Conservation (phyloP, 495 filamentous ascomycete species). For the Stereocaulon alpinum region DNA sequence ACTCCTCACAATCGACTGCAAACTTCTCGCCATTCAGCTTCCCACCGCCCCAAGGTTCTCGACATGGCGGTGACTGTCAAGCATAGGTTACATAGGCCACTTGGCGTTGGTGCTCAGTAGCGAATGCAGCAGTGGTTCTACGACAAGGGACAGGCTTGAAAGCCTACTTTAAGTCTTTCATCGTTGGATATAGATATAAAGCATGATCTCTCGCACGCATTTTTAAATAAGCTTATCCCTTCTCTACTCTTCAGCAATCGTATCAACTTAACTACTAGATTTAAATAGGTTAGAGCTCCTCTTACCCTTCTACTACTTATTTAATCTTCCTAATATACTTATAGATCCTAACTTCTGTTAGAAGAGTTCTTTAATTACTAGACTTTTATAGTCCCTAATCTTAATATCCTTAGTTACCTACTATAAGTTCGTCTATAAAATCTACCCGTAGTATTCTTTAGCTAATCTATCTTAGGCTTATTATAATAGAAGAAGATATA, state of each 20-base stretch:
- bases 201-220: conserved; percentile 3
- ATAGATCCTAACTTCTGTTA: conserved; percentile 2
- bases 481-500: neutral
- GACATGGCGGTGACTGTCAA: neutral
- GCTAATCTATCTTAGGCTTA: neutral
- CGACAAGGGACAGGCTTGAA: conserved; percentile 1
- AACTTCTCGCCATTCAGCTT: neutral
- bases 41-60: neutral
- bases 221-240: neutral
- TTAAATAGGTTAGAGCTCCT: conserved; percentile 2
- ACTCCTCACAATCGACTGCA: neutral
- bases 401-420: too few species aligned
- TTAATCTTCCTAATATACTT: neutral
- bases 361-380: neutral
- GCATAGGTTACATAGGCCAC: neutral
- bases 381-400: too few species aligned
- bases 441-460: neutral
- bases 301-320: neutral
- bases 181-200: neutral
- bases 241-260: neutral
- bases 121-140: neutral
- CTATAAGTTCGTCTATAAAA: too few species aligned
- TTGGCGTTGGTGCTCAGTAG: neutral
- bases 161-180: neutral
- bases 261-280: neutral